Base-by-base conservation (phyloP, 352 stramenopile species). In the Globisporangium radiosum region DNA sequence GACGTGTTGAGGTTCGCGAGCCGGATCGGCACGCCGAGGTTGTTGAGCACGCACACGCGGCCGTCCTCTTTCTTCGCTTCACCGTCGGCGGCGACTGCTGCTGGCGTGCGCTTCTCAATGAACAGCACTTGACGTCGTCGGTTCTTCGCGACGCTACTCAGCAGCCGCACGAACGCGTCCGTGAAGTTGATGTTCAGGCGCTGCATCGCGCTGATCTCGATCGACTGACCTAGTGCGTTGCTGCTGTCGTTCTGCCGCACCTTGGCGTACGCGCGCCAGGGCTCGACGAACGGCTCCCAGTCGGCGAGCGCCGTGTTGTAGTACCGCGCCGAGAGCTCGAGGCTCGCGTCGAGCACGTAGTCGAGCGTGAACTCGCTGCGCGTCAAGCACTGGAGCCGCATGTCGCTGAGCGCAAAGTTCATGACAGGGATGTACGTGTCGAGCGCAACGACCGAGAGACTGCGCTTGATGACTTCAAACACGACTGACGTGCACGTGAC, bases 361-460 rank as follows among this genome's bases (percentile, higher is more conserved):
- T 95, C 85, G 9, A 58, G 66, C 39, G 59, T 73, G 42, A 92
- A 85, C 57, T 95, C 85, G 0, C 76, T 90, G 15, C 77, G 72
- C 1, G 82, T 93, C 59, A 85, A 60, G 37, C 71, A 76, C 36
- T 88, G 74, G 62, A 92, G 70, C 56, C 90, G 89, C 71, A 94
- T 90, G 58, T 94, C 80, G 47, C 78, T 87, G 39, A 96, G 60
- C 0, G 83, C 89, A 38, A 94, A 85, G 59, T 94, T 96, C 76
- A 94, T 94, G 42, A 96, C 85, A 1, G 87, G 87, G 56, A 96
- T 96, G 54, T 94, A 96, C 7, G 87, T 96, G 57, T 96, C 87
- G 11, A 96, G 64, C 0, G 87, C 89, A 6, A 96, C 83, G 8
- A 94, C 72, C 9, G 86, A 94, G n/a, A 95, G 66, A 45, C 85